phyloP scores from a whole-genome alignment of 1,284 basidiomycete species.

The Pascua guehoae region DNA sequence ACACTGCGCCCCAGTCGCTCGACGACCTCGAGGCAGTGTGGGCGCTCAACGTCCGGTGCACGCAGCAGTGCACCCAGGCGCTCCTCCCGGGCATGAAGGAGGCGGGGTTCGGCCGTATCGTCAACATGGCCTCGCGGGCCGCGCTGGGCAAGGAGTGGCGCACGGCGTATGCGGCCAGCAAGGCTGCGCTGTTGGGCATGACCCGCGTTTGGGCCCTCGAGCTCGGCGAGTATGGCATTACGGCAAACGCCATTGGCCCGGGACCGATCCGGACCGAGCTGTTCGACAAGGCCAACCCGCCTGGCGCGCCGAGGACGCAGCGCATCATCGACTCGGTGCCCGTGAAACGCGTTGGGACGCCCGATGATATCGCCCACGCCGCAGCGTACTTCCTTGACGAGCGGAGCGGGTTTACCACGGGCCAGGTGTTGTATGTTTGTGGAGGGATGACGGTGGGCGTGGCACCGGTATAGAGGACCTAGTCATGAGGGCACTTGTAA shows the following conservation, averaged over 20 bases:
- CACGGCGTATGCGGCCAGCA: conserved; percentile 84
- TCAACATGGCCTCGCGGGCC: conserved; percentile 15
- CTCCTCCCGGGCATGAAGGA: conserved; percentile 7
- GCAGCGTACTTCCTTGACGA: conserved; percentile 74
- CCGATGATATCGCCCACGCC: conserved; percentile 77
- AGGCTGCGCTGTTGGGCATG: conserved; percentile 78
- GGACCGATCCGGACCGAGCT: conserved; percentile 85
- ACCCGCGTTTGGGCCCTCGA: conserved; percentile 57
- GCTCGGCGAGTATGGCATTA: conserved; percentile 74
- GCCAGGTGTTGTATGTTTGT: conserved; percentile 16
- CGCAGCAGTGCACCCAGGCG: neutral
- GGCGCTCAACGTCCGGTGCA: too few relatives aligned
- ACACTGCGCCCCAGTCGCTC: too few relatives aligned
- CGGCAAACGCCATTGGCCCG: conserved; percentile 82
- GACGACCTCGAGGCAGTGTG: too few relatives aligned
- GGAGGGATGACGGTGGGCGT: conserved; percentile 15
- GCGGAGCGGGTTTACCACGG: conserved; percentile 11
- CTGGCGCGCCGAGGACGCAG: conserved; percentile 53
- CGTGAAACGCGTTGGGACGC: conserved; percentile 82
- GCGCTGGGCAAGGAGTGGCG: conserved; percentile 54
- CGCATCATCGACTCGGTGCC: conserved; percentile 91
- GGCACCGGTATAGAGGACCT: neutral
- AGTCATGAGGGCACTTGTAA: too few relatives aligned
- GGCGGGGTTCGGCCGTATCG: conserved; percentile 11
- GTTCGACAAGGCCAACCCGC: conserved; percentile 47